Percentiles rank a stretch among this genome's conserved stretches.
phyloP scores from a whole-genome alignment of 1,284 basidiomycete species.

The Cystobasidiaceae sp. region DNA sequence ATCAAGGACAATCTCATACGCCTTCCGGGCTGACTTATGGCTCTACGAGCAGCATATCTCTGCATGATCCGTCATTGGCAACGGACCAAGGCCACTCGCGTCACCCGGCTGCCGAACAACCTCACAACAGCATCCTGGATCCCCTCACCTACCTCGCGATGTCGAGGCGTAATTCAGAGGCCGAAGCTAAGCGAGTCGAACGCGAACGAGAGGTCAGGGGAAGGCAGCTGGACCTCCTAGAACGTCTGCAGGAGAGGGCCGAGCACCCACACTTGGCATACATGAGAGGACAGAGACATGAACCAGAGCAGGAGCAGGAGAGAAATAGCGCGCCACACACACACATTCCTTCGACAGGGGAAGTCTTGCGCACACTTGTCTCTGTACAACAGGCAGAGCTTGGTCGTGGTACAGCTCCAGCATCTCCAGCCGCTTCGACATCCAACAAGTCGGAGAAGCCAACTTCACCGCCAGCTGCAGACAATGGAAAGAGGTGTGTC shows the following conservation, averaged over 20 bases:
- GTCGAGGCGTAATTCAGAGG: slow-evolving; percentile 32
- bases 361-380: too few species aligned
- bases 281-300: neutral
- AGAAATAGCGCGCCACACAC: too few species aligned
- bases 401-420: too few species aligned
- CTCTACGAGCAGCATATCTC: neutral
- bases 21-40: neutral
- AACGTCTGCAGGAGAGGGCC: slow-evolving; percentile 10
- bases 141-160: slow-evolving; percentile 37
- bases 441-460: too few species aligned
- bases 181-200: slow-evolving; percentile 33
- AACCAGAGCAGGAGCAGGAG: neutral
- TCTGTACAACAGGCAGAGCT: too few species aligned
- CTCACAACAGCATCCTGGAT: slow-evolving; percentile 22
- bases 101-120: neutral
- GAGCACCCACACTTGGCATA: neutral
- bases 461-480: too few species aligned
- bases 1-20: neutral
- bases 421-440: too few species aligned
- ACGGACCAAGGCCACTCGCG: neutral
- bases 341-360: too few species aligned
- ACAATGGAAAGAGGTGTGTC: too few species aligned
- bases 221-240: slow-evolving; percentile 14
- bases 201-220: slow-evolving; percentile 30
- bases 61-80: neutral